Percentiles rank a stretch among this genome's conserved stretches.
Conservation (phyloP, 2,329 filamentous ascomycete species). For the Cladosporium sp. region DNA sequence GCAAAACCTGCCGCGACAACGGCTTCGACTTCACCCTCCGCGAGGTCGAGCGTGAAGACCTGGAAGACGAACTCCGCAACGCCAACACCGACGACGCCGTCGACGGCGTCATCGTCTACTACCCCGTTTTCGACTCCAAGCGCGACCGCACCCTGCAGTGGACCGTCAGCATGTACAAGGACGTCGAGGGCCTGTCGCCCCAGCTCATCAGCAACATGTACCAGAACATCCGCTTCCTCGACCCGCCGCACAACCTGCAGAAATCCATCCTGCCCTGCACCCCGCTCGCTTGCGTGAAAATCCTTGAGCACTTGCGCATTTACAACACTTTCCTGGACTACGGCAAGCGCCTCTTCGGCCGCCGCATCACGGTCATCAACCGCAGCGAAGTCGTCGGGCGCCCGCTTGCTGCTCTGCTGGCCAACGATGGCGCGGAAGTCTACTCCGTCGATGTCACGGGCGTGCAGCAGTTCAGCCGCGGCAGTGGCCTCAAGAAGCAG, state of each 20-base stretch:
- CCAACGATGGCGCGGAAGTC: constrained; percentile 92
- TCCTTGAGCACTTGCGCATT: constrained; percentile 89
- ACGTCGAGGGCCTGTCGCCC: constrained; percentile 92
- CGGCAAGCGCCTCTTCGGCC: constrained; percentile 87
- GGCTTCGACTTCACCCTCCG: constrained; percentile 87
- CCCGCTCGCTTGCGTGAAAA: constrained; percentile 92
- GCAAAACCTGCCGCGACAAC: constrained; percentile 93
- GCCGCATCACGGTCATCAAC: constrained; percentile 95
- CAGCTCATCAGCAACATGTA: constrained; percentile 99
- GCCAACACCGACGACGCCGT: constrained; percentile 75
- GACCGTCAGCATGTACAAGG: constrained; percentile 82
- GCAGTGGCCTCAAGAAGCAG: constrained; percentile 76
- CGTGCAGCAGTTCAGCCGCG: constrained; percentile 86
- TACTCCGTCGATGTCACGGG: constrained; percentile 92
- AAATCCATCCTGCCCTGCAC: constrained; percentile 96
- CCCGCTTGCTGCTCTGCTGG: constrained; percentile 84
- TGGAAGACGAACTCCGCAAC: constrained; percentile 81
- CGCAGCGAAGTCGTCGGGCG: constrained; percentile 92
- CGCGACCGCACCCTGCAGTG: constrained; percentile 97
- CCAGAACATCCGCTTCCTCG: constrained; percentile 92
- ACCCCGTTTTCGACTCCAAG: constrained; percentile 86
- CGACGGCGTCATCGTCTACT: constrained; percentile 95
- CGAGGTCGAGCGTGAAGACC: constrained; percentile 75
- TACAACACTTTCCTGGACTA: constrained; percentile 94
- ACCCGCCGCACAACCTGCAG: constrained; percentile 67